Base-by-base conservation (phyloP, 768 basidiomycete species). In the Naematelia encephala region DNA sequence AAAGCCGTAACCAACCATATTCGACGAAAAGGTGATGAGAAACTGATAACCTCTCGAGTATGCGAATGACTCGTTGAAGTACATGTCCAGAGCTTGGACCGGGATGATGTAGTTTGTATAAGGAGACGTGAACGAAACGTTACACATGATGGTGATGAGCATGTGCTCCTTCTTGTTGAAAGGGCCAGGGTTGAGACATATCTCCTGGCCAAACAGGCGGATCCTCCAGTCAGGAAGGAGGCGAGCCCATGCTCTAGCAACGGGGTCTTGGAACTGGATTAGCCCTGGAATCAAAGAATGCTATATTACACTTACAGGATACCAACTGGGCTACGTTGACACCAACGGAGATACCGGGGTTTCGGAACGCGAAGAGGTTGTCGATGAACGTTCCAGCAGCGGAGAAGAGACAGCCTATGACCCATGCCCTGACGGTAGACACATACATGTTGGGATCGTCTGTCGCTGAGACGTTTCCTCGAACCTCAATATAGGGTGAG, bases 1-100 rank as follows among this genome's bases (percentile, higher is more conserved):
- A 16, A 94, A 81, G 25, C 89, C 90, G 70, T 96, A 93, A 1
- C 93, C 94, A 0, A 90, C 89, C 57, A 94, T 79, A 79, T 97
- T 90, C 1, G 91, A 92, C 23, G 90, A 87, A 25, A 88, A 80
- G 3, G 87, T 77, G 57, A 84, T 82, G 16, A 88, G 81, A 5
- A 88, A 77, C 57, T 67, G 61, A 47, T 61, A 66, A 42, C 66
- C 65, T 43, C 66, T 56, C 29, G 55, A 49, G 48, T 48, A 49
- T 8, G 73, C 79, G 62, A 67, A 81, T 61, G 39, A 47, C 56
- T 74, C 64, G 27, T 69, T 67, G 70, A 69, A 77, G 54, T 59
- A 77, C 34, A 56, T 28, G n/a, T 69, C 69, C 28, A 77, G 54
- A n/a, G 56, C 55, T 54, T 72, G 72, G 34, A 57, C 53, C 22